Evolutionary conservation across 2,329 filamentous ascomycete species (phyloP).

Genomic region (Zasmidium cellare): DNA sequence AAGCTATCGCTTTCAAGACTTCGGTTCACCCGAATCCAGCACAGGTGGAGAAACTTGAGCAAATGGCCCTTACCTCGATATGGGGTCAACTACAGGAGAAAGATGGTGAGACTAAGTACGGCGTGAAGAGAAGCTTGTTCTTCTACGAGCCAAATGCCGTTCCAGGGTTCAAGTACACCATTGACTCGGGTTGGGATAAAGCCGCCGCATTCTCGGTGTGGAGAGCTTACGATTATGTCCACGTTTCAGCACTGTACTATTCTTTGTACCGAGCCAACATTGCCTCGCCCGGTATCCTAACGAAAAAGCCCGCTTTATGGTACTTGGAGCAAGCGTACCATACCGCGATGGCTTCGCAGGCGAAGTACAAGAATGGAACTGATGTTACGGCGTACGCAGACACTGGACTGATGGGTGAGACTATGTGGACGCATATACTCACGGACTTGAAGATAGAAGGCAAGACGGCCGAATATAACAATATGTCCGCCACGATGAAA

Average conservation of each 20-base stretch:
- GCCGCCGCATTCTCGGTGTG: slow-evolving; percentile 47
- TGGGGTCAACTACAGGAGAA: slow-evolving; percentile 50
- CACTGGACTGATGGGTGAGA: slow-evolving; percentile 61
- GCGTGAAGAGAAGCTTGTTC: slow-evolving; percentile 58
- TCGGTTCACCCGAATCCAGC: too few relatives aligned
- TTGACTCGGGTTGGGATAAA: slow-evolving; percentile 57
- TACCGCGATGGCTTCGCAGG: slow-evolving; percentile 41
- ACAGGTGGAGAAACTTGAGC: slow-evolving; percentile 56
- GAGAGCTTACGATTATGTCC: slow-evolving; percentile 61
- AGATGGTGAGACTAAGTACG: slow-evolving; percentile 38
- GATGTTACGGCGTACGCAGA: slow-evolving; percentile 44
- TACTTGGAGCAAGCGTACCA: slow-evolving; percentile 57
- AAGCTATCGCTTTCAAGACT: slow-evolving; percentile 54
- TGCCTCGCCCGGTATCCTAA: slow-evolving; percentile 48
- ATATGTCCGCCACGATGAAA: slow-evolving; percentile 50
- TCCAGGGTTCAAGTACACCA: slow-evolving; percentile 46
- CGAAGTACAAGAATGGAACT: slow-evolving; percentile 34
- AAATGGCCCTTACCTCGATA: slow-evolving; percentile 54
- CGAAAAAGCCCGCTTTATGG: slow-evolving; percentile 51
- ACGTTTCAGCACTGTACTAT: slow-evolving; percentile 59
- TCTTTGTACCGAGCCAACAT: slow-evolving; percentile 55
- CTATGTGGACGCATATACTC: slow-evolving; percentile 56
- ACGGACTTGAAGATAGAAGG: slow-evolving; percentile 53
- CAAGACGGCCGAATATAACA: slow-evolving; percentile 39
- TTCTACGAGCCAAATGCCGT: slow-evolving; percentile 54